A percentile compares a stretch with the other conserved stretches of the same genome.
Evolutionary conservation across 164 flowering plant species (phyloP).

Genomic region (Taxillus chinensis): DNA sequence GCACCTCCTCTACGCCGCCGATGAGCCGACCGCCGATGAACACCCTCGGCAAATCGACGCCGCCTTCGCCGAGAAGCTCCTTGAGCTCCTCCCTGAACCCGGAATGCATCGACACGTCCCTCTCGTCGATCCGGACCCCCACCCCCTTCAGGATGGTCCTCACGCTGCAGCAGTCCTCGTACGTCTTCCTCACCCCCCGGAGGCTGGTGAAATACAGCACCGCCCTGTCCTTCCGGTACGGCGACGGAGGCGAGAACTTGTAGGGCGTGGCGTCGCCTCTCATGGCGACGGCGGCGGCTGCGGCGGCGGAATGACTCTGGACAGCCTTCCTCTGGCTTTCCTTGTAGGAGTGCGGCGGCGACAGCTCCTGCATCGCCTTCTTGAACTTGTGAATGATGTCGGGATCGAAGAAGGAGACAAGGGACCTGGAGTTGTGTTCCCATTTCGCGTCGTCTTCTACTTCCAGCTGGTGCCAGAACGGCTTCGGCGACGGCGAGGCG

Average conservation of each 20-base stretch:
- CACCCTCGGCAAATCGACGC: slow-evolving; percentile 41
- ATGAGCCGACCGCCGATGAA: slow-evolving; percentile 54
- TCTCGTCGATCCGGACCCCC: background rate
- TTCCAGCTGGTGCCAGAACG: background rate
- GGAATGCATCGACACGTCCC: slow-evolving; percentile 3
- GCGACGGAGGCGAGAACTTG: background rate
- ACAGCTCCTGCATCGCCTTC: slow-evolving; percentile 44
- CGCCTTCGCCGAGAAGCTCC: background rate
- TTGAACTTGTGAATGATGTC: slow-evolving; percentile 45
- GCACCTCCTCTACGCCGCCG: slow-evolving; percentile 74
- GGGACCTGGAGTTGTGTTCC: background rate
- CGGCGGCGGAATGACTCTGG: too few relatives aligned
- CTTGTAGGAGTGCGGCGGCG: slow-evolving; percentile 11
- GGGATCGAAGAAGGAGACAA: slow-evolving; percentile 45
- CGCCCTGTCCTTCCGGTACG: background rate
- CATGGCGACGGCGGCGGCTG: too few relatives aligned
- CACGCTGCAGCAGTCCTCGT: slow-evolving; percentile 1
- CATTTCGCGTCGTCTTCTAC: background rate
- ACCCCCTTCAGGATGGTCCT: background rate
- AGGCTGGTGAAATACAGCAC: background rate
- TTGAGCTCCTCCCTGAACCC: slow-evolving; percentile 2
- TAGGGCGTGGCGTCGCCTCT: too few relatives aligned
- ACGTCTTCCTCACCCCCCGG: slow-evolving; percentile 5
- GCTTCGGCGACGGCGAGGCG: too few relatives aligned
- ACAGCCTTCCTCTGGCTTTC: too few relatives aligned